Base-by-base conservation (phyloP, 441 rosid genomes). In the Pelargonium hybrid region DNA sequence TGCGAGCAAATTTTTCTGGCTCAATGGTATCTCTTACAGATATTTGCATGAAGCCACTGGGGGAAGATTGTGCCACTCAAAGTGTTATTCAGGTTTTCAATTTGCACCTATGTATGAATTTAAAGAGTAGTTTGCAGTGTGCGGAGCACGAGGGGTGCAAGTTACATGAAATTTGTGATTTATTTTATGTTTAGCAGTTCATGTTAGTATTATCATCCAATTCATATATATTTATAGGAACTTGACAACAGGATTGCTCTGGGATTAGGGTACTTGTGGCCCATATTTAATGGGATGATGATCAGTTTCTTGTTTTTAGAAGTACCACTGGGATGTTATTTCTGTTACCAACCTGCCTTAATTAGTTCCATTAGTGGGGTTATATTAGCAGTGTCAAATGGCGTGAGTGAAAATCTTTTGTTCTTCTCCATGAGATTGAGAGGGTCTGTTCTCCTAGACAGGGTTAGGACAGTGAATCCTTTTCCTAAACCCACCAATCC, bases 1-100 rank as follows among this genome's bases (percentile, higher is more conserved):
- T 94, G 50, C 86, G 82, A 14, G 94, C 90, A 67, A 89, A 92
- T 83, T 87, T 84, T 84, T 90, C 92, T 74, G 98, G 98, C 68
- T 82, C 90, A 61, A 81, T 78, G 88, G 67, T 94, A 78, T 85
- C 99, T 67, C 82, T 94, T 82, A 80, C 89, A 69, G 98, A 94
- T 79, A 94, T 94, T 66, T 94, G 98, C 83, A 77, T 89, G 97
- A 94, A 92, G 82, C 99, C 98, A 18, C 81, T 94, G 61, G 96
- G 86, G 72, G 84, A 88, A 74, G 94, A 90, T 79, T 94, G 99
- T 82, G 97, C 98, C 73, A 92, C 94, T 71, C 99, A 94, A 77
- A 92, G 92, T 83, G 80, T 94, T 74, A 81, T 94, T 66, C 99
- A 94, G 98, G 98, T 94, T 77, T 52, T 34, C 3, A 63, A 26